Evolutionary conservation across 805 yeast species (phyloP).

Genomic region (Cyberlindnera nakhonratchasimensis): DNA sequence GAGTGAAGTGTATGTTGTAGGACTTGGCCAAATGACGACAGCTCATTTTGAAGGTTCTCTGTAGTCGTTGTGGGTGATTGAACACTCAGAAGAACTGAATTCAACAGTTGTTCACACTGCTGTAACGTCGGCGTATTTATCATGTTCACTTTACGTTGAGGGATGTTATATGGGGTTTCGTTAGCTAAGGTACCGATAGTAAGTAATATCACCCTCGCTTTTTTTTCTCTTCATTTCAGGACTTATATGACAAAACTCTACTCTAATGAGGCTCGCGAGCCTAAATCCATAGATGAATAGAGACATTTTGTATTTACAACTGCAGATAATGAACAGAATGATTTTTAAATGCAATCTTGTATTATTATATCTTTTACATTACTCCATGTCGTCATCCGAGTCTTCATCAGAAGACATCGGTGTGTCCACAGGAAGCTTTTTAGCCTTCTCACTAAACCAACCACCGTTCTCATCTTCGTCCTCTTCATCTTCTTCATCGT

Average conservation of each 20-base stretch:
- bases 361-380: neutral
- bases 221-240: no score
- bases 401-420: constrained; percentile 11
- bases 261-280: no score
- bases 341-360: no score
- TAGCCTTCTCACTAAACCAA: constrained; percentile 26
- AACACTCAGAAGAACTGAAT: constrained; percentile 1
- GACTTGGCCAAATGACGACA: constrained; percentile 5
- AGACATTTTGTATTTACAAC: no score
- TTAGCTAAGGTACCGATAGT: no score
- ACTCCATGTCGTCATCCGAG: constrained; percentile 13
- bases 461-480: constrained; percentile 27
- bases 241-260: no score
- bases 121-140: neutral
- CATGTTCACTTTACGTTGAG: no score
- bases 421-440: constrained; percentile 8
- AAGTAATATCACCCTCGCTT: no score
- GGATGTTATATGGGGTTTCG: no score
- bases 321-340: no score
- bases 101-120: constrained; percentile 4
- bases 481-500: constrained; percentile 15
- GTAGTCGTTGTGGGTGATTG: neutral
- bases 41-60: constrained; percentile 1
- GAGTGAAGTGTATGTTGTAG: constrained; percentile 18
- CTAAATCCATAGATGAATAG: no score